Conservation (phyloP, 169 alveolate genomes). For the Eimeria tenella region DNA sequence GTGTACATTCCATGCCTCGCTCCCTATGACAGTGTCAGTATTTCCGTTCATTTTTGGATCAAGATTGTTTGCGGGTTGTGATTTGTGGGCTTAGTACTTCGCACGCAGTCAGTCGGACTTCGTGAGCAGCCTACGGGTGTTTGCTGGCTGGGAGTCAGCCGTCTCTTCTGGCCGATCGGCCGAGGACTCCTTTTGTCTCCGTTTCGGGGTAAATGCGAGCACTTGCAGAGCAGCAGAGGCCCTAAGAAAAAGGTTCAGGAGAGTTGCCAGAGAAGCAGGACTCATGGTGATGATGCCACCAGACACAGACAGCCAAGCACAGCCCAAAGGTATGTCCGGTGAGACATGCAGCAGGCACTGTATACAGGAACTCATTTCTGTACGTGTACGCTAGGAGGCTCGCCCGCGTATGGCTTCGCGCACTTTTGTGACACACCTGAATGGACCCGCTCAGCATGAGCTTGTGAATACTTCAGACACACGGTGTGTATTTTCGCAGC, state of each 20-base stretch:
- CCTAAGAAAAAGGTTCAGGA: constrained; percentile 34
- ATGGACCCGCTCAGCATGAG: too few species aligned
- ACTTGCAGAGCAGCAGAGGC: constrained; percentile 65
- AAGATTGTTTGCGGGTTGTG: neutral
- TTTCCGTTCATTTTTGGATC: neutral
- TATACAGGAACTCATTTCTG: neutral
- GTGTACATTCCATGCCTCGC: too few species aligned
- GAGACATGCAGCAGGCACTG: neutral
- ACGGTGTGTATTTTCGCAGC: neutral
- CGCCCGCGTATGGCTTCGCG: neutral
- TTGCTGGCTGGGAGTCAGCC: constrained; percentile 51
- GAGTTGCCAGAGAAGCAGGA: constrained; percentile 60
- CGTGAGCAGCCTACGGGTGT: constrained; percentile 64
- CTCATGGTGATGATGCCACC: constrained; percentile 18
- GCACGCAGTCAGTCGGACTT: constrained; percentile 78
- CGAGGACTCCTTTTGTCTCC: constrained; percentile 45
- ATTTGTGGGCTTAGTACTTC: constrained; percentile 17
- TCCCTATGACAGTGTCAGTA: too few species aligned
- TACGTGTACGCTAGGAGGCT: neutral
- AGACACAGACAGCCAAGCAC: neutral
- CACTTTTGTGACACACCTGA: neutral
- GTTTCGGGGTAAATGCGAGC: constrained; percentile 53
- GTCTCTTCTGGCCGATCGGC: constrained; percentile 14
- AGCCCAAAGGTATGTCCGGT: neutral
- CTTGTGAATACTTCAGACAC: too few species aligned